Evolutionary conservation across 306 rosid genomes (phyloP), one percentile per base, ranked within the genome.

Genomic region (Adenanthera pavonina): DNA sequence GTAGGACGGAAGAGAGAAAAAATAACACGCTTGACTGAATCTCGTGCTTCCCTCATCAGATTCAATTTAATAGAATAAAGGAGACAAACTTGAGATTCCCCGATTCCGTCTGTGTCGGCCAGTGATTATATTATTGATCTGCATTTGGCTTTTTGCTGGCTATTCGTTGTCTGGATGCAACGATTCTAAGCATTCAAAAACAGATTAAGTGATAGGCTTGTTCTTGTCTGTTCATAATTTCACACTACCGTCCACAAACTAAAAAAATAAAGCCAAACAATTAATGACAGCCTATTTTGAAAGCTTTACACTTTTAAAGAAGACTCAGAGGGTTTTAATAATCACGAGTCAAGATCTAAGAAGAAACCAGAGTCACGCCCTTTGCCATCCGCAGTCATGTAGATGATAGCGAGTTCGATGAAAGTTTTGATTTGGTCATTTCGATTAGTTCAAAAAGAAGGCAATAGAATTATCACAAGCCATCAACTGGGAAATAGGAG

Each of bases 81-180:
- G 87, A 43, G 87, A 84, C 75, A 74, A 87, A 78, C 74, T 81
- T 80, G 71, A 62, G 92, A 90, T 90, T 87, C 90, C 81, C 74
- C 72, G 89, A 80, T 79, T 76, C 84, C 79, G 80, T 88, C 80
- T 74, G 25, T 74, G 75, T 81, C 43, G 20, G 80, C 68, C 35
- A 72, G 78, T 44, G 57, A 65, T 53, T 78, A 77, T 74, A 62
- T 81, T 85, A 77, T 35, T 75, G 12, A 36, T 65, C 15, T 47
- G 30, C 11, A 43, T 81, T 74, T 88, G 87, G 47, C 78, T 11
- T 30, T 59, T 59, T 76, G 69, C 81, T 69, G 34, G 70, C 80
- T 40, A 47, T 76, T 68, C 54, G 33, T 76, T 83, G 80, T 84
- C 87, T 74, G 43, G 77, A 74, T 73, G 82, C 85, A 69, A 33